Percentiles rank a stretch among this genome's conserved stretches.
phyloP scores from a whole-genome alignment of 169 alveolate genomes.

The Eimeria praecox region DNA sequence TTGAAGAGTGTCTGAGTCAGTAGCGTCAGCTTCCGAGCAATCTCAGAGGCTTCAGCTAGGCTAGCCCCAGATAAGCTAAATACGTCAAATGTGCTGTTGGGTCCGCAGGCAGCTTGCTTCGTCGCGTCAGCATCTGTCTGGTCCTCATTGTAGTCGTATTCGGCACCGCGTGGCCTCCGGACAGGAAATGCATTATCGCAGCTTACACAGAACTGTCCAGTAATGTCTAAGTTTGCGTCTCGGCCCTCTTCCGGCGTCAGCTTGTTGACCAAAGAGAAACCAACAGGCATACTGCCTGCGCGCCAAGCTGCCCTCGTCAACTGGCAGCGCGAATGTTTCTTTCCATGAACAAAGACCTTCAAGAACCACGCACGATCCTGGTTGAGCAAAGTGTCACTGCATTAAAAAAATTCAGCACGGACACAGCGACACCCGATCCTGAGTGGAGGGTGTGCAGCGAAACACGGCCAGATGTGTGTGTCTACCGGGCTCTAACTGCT shows the following conservation, averaged over 20 bases:
- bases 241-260: constrained; percentile 78
- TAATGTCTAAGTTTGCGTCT: constrained; percentile 66
- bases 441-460: background rate
- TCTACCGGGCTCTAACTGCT: background rate
- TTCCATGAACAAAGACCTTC: constrained; percentile 81
- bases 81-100: constrained; percentile 68
- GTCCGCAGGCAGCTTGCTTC: background rate
- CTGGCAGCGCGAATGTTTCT: constrained; percentile 74
- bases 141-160: constrained; percentile 30
- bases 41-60: constrained; percentile 66
- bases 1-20: constrained; percentile 80
- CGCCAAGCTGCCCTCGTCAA: constrained; percentile 82
- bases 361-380: constrained; percentile 76
- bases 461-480: background rate
- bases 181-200: constrained; percentile 75
- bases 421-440: constrained; percentile 27
- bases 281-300: constrained; percentile 74
- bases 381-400: constrained; percentile 52
- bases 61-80: constrained; percentile 77
- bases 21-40: constrained; percentile 61
- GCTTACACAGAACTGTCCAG: constrained; percentile 80
- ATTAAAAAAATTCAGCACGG: constrained; percentile 1
- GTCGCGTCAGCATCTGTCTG: background rate
- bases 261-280: constrained; percentile 80
- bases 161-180: constrained; percentile 55